Evolutionary conservation across 2,329 filamentous ascomycete species (phyloP).

Genomic region (Aspergillus neoniger): DNA sequence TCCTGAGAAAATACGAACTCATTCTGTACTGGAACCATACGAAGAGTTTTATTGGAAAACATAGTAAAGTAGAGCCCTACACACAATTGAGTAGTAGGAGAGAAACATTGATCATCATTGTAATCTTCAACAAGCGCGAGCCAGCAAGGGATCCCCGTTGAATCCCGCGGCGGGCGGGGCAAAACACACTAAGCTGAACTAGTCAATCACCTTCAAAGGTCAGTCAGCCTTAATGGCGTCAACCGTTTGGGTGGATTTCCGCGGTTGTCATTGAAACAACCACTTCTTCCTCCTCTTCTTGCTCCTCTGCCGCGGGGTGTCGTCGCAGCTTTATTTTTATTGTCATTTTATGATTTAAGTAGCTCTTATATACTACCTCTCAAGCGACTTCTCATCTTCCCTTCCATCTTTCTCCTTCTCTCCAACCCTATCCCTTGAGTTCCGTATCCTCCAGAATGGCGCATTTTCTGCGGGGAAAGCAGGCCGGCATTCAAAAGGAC

Average conservation of each 20-base stretch:
- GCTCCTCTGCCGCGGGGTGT: constrained; percentile 12
- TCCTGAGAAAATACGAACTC: neutral
- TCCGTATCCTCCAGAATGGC: constrained; percentile 61
- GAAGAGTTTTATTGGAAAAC: neutral
- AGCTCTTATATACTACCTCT: constrained; percentile 8
- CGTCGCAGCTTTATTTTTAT: constrained; percentile 11
- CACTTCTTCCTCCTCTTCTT: neutral
- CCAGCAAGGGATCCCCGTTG: neutral
- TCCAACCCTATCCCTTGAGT: constrained; percentile 13
- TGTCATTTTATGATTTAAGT: neutral
- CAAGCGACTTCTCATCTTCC: constrained; percentile 20
- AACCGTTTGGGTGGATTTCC: neutral
- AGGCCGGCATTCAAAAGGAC: constrained; percentile 89
- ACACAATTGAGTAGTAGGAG: neutral
- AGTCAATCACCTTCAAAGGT: constrained; percentile 9
- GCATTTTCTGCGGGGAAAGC: constrained; percentile 85
- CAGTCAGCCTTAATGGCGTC: neutral
- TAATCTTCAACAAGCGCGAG: neutral
- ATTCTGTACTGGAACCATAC: neutral
- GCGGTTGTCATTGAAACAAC: too few species aligned
- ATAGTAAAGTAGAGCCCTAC: neutral
- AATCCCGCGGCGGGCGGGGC: too few species aligned
- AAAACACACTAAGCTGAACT: constrained; percentile 18
- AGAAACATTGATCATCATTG: neutral
- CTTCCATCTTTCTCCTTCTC: neutral